These are phyloP conservation scores for Paraurostyla sp. DNA, from an alignment of 73 alveolate species.

Conservation along the genomic window DNA sequence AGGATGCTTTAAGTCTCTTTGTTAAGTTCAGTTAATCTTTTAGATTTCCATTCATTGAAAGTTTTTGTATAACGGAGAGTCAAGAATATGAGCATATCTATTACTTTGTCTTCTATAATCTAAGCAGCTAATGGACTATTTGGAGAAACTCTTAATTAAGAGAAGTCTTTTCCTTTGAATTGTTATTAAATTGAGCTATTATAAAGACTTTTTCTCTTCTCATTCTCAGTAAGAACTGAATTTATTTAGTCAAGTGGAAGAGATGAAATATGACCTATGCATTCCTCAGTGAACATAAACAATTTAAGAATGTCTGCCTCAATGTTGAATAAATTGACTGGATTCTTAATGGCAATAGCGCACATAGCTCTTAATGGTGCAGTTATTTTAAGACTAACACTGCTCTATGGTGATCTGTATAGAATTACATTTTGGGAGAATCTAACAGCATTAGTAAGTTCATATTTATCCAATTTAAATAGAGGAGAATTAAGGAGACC, in stretches of 20 bases:
- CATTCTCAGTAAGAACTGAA: conserved; percentile 52
- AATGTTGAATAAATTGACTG: conserved; percentile 27
- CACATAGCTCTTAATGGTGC: conserved; percentile 82
- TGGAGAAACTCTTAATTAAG: conserved; percentile 62
- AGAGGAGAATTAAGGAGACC: conserved; percentile 87
- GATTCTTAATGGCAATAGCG: conserved; percentile 68
- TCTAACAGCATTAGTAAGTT: conserved; percentile 84
- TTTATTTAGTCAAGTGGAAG: conserved; percentile 51
- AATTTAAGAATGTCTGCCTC: conserved; percentile 48
- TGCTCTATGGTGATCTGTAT: conserved; percentile 86
- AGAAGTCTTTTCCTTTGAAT: conserved; percentile 58
- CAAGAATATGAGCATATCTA: conserved; percentile 84
- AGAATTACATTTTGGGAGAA: conserved; percentile 83
- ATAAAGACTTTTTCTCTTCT: conserved; percentile 35
- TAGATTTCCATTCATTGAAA: conserved; percentile 41
- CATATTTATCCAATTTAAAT: conserved; percentile 84
- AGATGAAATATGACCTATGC: conserved; percentile 59
- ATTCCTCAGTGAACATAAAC: conserved; percentile 60
- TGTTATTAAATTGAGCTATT: background rate
- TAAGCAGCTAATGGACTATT: conserved; percentile 79
- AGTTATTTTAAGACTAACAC: conserved; percentile 76
- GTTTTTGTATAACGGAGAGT: conserved; percentile 80
- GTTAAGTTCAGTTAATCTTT: conserved; percentile 17
- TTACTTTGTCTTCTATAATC: conserved; percentile 83
- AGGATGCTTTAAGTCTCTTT: conserved; percentile 33